Evolutionary conservation across 257 asterid genomes (phyloP), one percentile per base, ranked within the genome.

Genomic region (Ocimum tenuiflorum): DNA sequence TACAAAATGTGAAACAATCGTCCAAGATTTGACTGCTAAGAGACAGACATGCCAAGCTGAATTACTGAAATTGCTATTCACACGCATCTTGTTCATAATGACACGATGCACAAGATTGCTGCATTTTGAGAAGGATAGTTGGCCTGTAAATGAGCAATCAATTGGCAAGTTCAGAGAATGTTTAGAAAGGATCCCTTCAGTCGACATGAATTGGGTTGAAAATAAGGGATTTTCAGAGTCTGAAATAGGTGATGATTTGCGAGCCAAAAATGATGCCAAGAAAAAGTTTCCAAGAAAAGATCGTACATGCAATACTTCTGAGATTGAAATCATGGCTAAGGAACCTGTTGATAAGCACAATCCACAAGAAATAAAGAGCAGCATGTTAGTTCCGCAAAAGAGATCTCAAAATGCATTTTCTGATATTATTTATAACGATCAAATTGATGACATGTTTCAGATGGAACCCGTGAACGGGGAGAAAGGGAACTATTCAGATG

Each of bases 81-180:
- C 97, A 7, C 98, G 97, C 73, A 73, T 92, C 82, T 95, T 92
- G 70, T 92, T 87, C 77, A 92, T 92, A 73, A 74, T 92, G 88
- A 92, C 97, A 55, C 88, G 98, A 52, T 92, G 97, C 79, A 87
- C 98, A 48, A 87, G 96, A 67, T 77, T 92, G 83, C 78, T 89
- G 81, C 92, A 87, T 76, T 84, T 92, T 78, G 96, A 85, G 68
- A 87, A 80, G 84, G 97, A 89, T 45, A 77, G 80, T 61, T 95
- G 84, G 75, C 95, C 87, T 71, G 85, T 79, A 68, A 83, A 87
- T 77, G 96, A 88, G 70, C 85, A 52, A 68, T 84, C 95, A 46
- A 82, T 89, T 20, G 84, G 87, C 72, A 89, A 87, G 79, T 79
- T 91, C 73, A 84, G 82, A 71, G 88, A 87, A 68, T 91, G 96